Evolutionary conservation across 176 grass and related monocot species (phyloP), one percentile per base, ranked within the genome.

Genomic region (Zoysia pacifica): DNA sequence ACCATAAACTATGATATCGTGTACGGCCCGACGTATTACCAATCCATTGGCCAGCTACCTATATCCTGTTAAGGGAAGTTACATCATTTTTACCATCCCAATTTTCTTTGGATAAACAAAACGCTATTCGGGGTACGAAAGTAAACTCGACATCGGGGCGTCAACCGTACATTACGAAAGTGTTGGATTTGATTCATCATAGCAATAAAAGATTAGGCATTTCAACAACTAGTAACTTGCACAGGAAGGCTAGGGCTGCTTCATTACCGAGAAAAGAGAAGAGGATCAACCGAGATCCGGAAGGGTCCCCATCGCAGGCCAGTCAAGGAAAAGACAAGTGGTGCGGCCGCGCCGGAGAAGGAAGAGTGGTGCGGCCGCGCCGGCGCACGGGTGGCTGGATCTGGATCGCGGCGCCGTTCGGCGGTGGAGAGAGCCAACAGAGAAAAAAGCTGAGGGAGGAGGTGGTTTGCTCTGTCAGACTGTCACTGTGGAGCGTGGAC

Each of bases 1-100:
- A 86, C 83, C 66, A 84, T 86, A 69, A 86, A 82, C 81, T 76
- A 88, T 52, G 72, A 65, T 79, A 70, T 86, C 43, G 69, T 86
- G 71, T 48, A 53, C 73, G 48, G 40, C 9, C 60, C 15, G 15
- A 72, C 36, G 14, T 45, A 52, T 43, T 49, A 81, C 77, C 37
- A 59, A 37, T 65, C 79, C 82, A 77, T 76, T 81, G 18, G 43
- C 44, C 77, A 77, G 59, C 40, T 4, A 62, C 35, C 36, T 10
- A 62, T 61, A 43, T 38, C 38, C 72, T 81, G 67, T 72, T 72
- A 70, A 58, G 36, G 36, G 72, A 84, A 76, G 12, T 59, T 50
- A 41, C 48, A 72, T 76, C 81, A 88, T 43, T 70, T n/a, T 28
- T 28, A 28, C 28, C 28, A 28, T 28, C 28, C 28, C 28, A 28